Base-by-base conservation (phyloP, 2,329 filamentous ascomycete genomes). In the Beauveria sp. region DNA sequence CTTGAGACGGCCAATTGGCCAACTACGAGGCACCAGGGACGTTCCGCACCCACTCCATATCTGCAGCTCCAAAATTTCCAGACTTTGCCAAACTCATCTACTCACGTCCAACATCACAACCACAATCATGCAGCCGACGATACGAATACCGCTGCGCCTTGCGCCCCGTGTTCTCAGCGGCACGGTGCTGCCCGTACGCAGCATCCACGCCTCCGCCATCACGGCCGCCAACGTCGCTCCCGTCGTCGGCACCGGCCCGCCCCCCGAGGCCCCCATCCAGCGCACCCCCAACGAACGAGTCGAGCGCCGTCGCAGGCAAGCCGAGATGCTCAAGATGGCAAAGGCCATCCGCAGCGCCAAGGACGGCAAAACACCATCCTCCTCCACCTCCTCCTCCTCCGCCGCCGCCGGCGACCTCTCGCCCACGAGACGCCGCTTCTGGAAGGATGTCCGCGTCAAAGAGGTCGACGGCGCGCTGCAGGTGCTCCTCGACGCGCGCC, bases 391-490 rank as follows among this genome's bases (percentile, higher is more conserved):
- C 16, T 52, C 49, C 2, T 12, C n/a, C 30, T 0, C 30, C 30
- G 10, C 10, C 30, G 10, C 10, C 34, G 12, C 5, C 34, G 12
- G 34, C 12, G 20, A 28, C n/a, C 28, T 18, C 28, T 51, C 51
- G 50, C 50, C 81, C 42, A 70, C 83, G 62, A 79, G 87, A 69
- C 90, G 86, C 77, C 83, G 93, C 58, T 97, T 97, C 78, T 98
- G 93, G 93, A 91, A 89, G 73, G 84, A 95, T 70, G 91, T 95
- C 1, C 74, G 81, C 63, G 86, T 97, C 43, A 79, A 82, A 66
- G 84, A 89, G 70, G 81, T 82, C 10, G 78, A 86, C 65, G 87
- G 76, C 52, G 69, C 74, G n/a, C 71, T 80, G 62, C 80, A 85
- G 66, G 78, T 98, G 61, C 79, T 88, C 67, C 86, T 98, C 65